Conservation (phyloP, 2,329 filamentous ascomycete genomes). For the Aspergillus felis region DNA sequence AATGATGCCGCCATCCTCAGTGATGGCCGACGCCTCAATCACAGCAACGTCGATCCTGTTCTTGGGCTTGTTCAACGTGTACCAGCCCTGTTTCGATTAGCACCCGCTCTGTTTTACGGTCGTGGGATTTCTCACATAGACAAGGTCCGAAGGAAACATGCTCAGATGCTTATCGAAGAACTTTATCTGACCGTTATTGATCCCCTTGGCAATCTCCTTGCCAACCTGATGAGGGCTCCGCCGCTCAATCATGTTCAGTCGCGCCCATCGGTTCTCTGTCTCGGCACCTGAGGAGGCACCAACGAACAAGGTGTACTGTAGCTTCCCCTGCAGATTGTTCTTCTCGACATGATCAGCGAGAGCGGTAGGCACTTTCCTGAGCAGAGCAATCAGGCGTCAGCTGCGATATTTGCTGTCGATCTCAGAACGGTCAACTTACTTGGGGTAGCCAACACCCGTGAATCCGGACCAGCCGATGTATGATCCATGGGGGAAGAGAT, state of each 20-base stretch:
- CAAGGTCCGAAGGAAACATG: constrained; percentile 85
- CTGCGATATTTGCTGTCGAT: not conserved
- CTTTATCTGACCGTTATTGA: constrained; percentile 82
- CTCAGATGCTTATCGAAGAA: constrained; percentile 93
- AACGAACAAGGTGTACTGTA: constrained; percentile 84
- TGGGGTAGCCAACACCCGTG: constrained; percentile 84
- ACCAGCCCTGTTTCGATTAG: constrained; percentile 57
- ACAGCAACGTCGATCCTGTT: constrained; percentile 78
- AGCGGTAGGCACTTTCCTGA: constrained; percentile 74
- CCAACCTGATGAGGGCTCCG: constrained; percentile 83
- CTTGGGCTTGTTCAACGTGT: constrained; percentile 72
- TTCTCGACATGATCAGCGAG: constrained; percentile 86
- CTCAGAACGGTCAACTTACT: constrained; percentile 51
- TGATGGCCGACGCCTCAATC: constrained; percentile 81
- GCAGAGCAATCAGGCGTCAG: not conserved
- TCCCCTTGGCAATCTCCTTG: constrained; percentile 84
- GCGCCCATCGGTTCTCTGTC: constrained; percentile 90
- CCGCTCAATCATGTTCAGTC: constrained; percentile 83
- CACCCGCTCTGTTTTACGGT: constrained; percentile 8
- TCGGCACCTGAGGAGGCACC: constrained; percentile 86
- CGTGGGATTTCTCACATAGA: constrained; percentile 56
- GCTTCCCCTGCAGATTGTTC: constrained; percentile 76
- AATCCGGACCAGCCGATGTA: constrained; percentile 91
- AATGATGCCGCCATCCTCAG: constrained; percentile 83
- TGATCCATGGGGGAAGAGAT: constrained; percentile 76